Evolutionary conservation across 163 green algal genomes (phyloP).

Genomic region (Volvox carteri): DNA sequence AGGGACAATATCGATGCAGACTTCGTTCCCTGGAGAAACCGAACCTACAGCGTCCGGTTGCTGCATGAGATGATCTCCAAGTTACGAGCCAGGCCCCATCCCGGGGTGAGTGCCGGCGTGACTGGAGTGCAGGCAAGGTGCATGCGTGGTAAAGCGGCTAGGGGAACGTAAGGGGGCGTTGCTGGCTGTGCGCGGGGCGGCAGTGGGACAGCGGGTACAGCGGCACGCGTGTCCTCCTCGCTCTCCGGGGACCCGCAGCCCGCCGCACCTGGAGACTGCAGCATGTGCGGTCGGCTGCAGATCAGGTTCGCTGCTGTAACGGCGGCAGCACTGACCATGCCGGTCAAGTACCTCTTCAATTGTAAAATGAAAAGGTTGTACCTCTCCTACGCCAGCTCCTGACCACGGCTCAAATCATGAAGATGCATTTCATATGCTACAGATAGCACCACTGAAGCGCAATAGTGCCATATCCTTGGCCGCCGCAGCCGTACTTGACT

Average conservation of each 20-base stretch:
- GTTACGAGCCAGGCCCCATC: not conserved
- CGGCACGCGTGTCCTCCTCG: not conserved
- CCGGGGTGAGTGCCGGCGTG: not conserved
- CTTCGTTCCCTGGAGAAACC: not conserved
- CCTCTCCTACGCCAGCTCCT: not conserved
- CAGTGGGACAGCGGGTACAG: not conserved
- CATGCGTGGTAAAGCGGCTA: too few species aligned
- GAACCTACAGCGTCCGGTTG: not conserved
- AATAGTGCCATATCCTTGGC: not conserved
- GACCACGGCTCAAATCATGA: not conserved
- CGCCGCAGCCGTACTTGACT: not conserved
- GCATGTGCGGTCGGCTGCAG: not conserved
- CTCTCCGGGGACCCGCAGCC: not conserved
- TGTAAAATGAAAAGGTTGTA: not conserved
- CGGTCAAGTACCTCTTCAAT: too few species aligned
- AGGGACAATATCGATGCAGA: conserved; percentile 8
- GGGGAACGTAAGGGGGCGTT: not conserved
- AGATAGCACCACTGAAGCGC: not conserved
- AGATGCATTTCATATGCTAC: not conserved
- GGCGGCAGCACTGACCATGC: not conserved
- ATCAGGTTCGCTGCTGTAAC: not conserved
- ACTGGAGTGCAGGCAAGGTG: too few species aligned
- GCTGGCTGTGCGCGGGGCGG: too few species aligned
- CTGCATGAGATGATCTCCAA: not conserved
- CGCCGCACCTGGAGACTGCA: not conserved